A percentile compares a stretch with the other conserved stretches of the same genome.
Evolutionary conservation across 1,139 yeast species (phyloP).

Genomic region (Wickerhamiella infanticola): DNA sequence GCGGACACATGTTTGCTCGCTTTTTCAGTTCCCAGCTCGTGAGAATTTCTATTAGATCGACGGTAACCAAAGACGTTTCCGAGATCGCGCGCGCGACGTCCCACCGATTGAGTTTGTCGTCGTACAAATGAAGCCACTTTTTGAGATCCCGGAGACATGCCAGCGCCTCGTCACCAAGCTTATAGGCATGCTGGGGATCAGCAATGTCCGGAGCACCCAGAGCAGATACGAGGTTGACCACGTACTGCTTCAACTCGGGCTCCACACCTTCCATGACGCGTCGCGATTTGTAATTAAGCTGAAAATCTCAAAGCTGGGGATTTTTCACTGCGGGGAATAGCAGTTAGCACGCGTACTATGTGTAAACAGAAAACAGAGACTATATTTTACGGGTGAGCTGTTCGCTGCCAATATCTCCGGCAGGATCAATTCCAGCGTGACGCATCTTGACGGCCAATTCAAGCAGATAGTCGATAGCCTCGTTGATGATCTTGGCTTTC

Average conservation of each 20-base stretch:
- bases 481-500: conserved; percentile 87
- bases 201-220: conserved; percentile 67
- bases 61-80: conserved; percentile 55
- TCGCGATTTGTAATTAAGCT: not conserved
- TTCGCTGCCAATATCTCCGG: not conserved
- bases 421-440: conserved; percentile 1
- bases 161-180: conserved; percentile 79
- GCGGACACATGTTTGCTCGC: conserved; percentile 21
- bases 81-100: conserved; percentile 85
- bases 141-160: conserved; percentile 80
- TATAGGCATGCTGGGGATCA: conserved; percentile 40
- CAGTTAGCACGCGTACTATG: not conserved
- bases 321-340: no score
- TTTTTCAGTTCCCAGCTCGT: conserved; percentile 51
- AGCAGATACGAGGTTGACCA: conserved; percentile 59
- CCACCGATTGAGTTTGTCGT: conserved; percentile 50
- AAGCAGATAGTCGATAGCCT: conserved; percentile 78
- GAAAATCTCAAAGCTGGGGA: not conserved
- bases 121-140: conserved; percentile 75
- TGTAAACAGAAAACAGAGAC: not conserved
- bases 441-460: conserved; percentile 25
- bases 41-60: conserved; percentile 62
- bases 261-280: conserved; percentile 15
- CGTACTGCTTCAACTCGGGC: conserved; percentile 41
- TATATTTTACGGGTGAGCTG: not conserved